Evolutionary conservation across 257 asterid species (phyloP).

Genomic region (Solanum chilense): DNA sequence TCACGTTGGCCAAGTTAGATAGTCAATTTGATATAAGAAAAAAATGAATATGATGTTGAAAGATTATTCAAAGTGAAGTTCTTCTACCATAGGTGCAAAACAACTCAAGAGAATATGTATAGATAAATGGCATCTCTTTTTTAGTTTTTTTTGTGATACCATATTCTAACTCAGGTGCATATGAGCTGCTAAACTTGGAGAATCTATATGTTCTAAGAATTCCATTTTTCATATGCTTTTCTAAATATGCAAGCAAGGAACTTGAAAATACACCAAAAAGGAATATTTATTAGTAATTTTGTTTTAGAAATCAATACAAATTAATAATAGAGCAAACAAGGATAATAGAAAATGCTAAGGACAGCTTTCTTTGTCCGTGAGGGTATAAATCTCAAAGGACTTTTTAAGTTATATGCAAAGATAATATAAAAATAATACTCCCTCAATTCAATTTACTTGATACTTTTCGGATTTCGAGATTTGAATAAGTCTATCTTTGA

Average conservation of each 20-base stretch:
- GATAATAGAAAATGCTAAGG: not conserved
- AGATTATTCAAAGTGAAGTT: not conserved
- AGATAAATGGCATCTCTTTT: not conserved
- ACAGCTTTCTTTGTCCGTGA: too few relatives aligned
- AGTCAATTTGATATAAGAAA: not conserved
- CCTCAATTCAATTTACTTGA: too few relatives aligned
- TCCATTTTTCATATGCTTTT: not conserved
- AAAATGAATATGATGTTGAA: not conserved
- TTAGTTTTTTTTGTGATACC: not conserved
- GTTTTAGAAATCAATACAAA: not conserved
- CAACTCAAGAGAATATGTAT: not conserved
- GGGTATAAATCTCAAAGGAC: too few relatives aligned
- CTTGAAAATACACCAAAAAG: not conserved
- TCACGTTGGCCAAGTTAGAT: not conserved
- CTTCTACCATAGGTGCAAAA: not conserved
- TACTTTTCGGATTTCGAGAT: too few relatives aligned
- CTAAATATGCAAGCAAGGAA: not conserved
- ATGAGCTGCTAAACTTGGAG: not conserved
- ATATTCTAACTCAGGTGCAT: not conserved
- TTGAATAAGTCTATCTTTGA: too few relatives aligned
- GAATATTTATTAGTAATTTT: not conserved
- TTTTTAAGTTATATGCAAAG: not conserved
- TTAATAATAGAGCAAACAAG: too few relatives aligned
- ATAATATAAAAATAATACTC: too few relatives aligned
- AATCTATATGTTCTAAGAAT: not conserved